phyloP scores from a whole-genome alignment of 176 grass and related monocot species.

The Areca catechu region DNA sequence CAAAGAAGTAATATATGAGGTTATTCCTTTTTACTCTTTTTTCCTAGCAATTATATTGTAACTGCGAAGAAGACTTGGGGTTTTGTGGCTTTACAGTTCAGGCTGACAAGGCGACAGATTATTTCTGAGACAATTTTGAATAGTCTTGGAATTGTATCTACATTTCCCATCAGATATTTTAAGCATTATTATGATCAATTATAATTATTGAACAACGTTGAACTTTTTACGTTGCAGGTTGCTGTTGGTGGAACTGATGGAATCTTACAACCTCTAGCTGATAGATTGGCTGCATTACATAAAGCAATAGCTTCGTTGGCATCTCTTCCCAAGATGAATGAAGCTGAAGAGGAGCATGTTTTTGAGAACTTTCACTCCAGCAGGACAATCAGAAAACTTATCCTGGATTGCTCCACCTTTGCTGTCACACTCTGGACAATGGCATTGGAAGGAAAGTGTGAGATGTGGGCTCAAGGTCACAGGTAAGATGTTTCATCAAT shows the following conservation, averaged over 20 bases:
- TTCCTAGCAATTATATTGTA: not conserved
- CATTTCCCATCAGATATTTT: no score
- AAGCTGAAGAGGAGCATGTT: conserved; percentile 52
- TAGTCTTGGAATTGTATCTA: no score
- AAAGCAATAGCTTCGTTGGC: conserved; percentile 69
- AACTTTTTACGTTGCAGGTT: conserved; percentile 29
- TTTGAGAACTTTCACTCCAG: conserved; percentile 80
- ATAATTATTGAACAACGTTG: no score
- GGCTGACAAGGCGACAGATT: no score
- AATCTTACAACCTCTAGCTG: conserved; percentile 42
- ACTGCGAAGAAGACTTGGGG: not conserved
- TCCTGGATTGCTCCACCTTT: conserved; percentile 56
- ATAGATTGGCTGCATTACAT: conserved; percentile 37
- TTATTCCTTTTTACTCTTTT: conserved; percentile 8
- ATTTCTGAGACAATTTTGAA: no score
- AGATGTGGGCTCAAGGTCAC: conserved; percentile 62
- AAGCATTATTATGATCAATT: no score
- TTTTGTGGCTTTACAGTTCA: not conserved
- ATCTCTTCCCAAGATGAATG: conserved; percentile 38
- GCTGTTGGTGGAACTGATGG: conserved; percentile 59
- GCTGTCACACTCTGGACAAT: conserved; percentile 64
- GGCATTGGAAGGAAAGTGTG: conserved; percentile 52
- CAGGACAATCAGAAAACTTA: conserved; percentile 53
- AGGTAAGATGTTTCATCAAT: conserved; percentile 32
- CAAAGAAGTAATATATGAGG: conserved; percentile 86